These are phyloP conservation scores for Apiotrichum laibachii DNA, from an alignment of 1,284 basidiomycete genomes.

Conservation along the genomic window DNA sequence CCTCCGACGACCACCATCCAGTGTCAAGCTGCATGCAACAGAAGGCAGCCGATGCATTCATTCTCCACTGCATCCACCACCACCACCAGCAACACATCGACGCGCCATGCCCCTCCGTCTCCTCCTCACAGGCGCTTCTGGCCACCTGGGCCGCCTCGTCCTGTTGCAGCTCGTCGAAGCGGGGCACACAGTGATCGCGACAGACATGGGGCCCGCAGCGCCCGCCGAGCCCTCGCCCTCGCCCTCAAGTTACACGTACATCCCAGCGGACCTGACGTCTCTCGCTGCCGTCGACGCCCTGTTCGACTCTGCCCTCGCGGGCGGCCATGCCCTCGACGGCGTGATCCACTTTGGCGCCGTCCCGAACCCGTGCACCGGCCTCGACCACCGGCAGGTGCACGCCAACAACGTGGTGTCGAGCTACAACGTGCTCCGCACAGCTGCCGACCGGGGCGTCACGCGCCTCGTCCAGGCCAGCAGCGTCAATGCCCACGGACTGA, in stretches of 20 bases:
- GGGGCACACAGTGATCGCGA: constrained; percentile 37
- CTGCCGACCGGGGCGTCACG: constrained; percentile 37
- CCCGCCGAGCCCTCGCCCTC: constrained; percentile 9
- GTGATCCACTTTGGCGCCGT: constrained; percentile 50
- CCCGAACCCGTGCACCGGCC: constrained; percentile 32
- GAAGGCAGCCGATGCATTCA: too few relatives aligned
- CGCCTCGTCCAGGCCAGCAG: constrained; percentile 48
- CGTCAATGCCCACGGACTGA: constrained; percentile 42
- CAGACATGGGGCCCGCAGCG: constrained; percentile 32
- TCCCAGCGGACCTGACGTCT: constrained; percentile 33
- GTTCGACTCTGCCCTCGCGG: constrained; percentile 10
- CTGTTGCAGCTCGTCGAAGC: constrained; percentile 28
- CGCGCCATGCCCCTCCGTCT: constrained; percentile 33
- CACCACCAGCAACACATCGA: too few relatives aligned
- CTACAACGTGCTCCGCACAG: constrained; percentile 48
- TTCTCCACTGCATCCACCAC: too few relatives aligned
- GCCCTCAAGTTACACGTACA: constrained; percentile 18
- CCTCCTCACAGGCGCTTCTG: constrained; percentile 47
- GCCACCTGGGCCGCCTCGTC: constrained; percentile 31
- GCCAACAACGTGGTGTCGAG: constrained; percentile 42
- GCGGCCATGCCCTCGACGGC: constrained; percentile 27
- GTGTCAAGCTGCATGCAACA: too few relatives aligned
- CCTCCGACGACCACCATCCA: too few relatives aligned
- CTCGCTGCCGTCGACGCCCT: constrained; percentile 28
- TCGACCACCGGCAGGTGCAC: constrained; percentile 40